Base-by-base conservation (phyloP, 2,329 filamentous ascomycete species). In the Beauveria australis region DNA sequence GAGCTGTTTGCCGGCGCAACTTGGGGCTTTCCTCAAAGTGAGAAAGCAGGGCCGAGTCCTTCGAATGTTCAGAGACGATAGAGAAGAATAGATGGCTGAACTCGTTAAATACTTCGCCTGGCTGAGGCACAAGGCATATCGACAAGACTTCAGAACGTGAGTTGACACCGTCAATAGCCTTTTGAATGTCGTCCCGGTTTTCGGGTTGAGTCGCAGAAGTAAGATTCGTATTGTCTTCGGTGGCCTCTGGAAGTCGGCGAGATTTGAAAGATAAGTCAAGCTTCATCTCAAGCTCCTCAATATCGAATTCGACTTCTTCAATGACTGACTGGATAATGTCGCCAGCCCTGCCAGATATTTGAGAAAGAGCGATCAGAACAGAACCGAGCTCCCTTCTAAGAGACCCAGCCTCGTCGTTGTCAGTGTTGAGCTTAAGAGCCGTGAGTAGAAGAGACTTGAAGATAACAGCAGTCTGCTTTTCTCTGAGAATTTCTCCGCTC, bases 271-370 rank as follows among this genome's bases (percentile, higher is more conserved):
- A 83, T 9, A 87, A 83, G 60, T 90, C 87, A 22, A 95, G 78
- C 66, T 85, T 88, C 74, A 90, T 81, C 73, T 94, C 89, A 19
- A 94, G 75, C 53, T 86, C 82, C 63, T 91, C 84, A 49, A 94
- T 82, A 67, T 94, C 88, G 62, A 91, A 80, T 14, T 87, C 82
- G 8, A 85, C 81, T 46, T 88, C 83, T 41, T 84, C 78, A 43
- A 93, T 81, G 4, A 87, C 82, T n/a, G 79, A 79, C 63, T 85
- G 80, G 61, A 94, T 83, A n/a, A 87, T 77, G 28, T 82, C 78
- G 14, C 85, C 86, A 24, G 84, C 76, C 44, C 79, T 78, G 33
- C 81, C 82, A 9, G 81, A 78, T 44, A 79, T 76, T 63, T 87
- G 85, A 5, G 83, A 86, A 58, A 92, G 78, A 5, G 78, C 76